phyloP scores from a whole-genome alignment of 768 basidiomycete genomes.

The Mycena floridula region DNA sequence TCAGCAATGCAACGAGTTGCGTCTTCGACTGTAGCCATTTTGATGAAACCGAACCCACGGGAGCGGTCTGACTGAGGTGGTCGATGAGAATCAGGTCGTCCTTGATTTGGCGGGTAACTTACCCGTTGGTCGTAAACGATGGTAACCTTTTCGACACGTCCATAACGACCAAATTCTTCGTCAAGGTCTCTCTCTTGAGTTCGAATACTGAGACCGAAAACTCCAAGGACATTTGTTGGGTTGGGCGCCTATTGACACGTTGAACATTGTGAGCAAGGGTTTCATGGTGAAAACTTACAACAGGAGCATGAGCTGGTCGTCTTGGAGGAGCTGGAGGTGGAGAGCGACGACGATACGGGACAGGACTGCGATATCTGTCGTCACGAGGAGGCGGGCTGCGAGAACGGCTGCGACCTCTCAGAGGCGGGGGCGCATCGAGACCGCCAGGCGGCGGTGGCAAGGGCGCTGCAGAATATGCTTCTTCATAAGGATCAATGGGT shows the following conservation, averaged over 20 bases:
- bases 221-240: constrained; percentile 85
- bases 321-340: constrained; percentile 53
- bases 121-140: constrained; percentile 97
- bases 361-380: constrained; percentile 51
- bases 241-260: constrained; percentile 70
- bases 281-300: constrained; percentile 42
- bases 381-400: constrained; percentile 56
- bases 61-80: constrained; percentile 90
- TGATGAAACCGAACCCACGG: constrained; percentile 96
- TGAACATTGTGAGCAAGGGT: constrained; percentile 20
- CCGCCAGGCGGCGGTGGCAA: constrained; percentile 45
- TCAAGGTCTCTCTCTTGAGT: constrained; percentile 92
- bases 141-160: constrained; percentile 89
- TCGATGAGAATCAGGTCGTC: not conserved
- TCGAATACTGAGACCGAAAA: constrained; percentile 97
- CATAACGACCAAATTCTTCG: constrained; percentile 86
- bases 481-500: constrained; percentile 81
- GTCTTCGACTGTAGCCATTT: constrained; percentile 86
- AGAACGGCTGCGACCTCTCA: constrained; percentile 66
- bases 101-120: constrained; percentile 28
- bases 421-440: constrained; percentile 47
- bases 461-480: constrained; percentile 69
- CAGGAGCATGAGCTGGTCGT: constrained; percentile 64
- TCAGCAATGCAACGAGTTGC: constrained; percentile 84
- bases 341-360: constrained; percentile 45